Conservation (phyloP, 1,284 basidiomycete species). For the Apiotrichum sp. region DNA sequence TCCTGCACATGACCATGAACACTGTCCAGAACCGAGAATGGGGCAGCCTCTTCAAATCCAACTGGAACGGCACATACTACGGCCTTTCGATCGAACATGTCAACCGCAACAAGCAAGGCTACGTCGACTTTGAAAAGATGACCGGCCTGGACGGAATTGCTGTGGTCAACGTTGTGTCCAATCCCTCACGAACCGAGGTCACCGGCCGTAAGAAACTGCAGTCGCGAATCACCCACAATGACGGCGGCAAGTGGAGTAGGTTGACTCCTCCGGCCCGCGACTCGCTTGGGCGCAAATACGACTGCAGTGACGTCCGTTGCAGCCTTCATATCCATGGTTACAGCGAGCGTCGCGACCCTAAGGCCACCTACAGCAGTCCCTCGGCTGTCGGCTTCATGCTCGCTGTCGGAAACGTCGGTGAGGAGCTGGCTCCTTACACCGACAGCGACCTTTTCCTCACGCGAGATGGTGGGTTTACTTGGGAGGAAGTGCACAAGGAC, state of each 20-base stretch:
- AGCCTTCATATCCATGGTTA: conserved; percentile 89
- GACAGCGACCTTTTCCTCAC: conserved; percentile 94
- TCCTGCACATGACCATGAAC: conserved; percentile 92
- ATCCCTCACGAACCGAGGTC: conserved; percentile 68
- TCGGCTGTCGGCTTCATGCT: conserved; percentile 88
- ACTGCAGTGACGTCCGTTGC: conserved; percentile 69
- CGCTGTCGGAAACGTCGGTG: conserved; percentile 95
- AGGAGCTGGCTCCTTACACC: conserved; percentile 68
- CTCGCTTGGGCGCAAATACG: conserved; percentile 68
- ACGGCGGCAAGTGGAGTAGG: conserved; percentile 84
- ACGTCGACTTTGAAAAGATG: conserved; percentile 98
- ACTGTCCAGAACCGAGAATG: conserved; percentile 66
- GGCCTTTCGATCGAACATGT: conserved; percentile 77
- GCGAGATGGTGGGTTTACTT: conserved; percentile 92
- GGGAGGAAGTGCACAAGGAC: conserved; percentile 98
- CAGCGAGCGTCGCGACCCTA: conserved; percentile 82
- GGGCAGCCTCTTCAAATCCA: conserved; percentile 89
- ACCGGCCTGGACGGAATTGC: conserved; percentile 93
- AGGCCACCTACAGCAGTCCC: conserved; percentile 86
- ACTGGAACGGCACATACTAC: conserved; percentile 97
- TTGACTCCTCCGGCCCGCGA: conserved; percentile 69
- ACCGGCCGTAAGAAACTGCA: conserved; percentile 72
- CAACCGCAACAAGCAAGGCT: conserved; percentile 80
- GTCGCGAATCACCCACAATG: conserved; percentile 90
- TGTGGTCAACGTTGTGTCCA: conserved; percentile 73